These are phyloP conservation scores for Solanum neorickii DNA, from an alignment of 257 asterid species.

Conservation along the genomic window DNA sequence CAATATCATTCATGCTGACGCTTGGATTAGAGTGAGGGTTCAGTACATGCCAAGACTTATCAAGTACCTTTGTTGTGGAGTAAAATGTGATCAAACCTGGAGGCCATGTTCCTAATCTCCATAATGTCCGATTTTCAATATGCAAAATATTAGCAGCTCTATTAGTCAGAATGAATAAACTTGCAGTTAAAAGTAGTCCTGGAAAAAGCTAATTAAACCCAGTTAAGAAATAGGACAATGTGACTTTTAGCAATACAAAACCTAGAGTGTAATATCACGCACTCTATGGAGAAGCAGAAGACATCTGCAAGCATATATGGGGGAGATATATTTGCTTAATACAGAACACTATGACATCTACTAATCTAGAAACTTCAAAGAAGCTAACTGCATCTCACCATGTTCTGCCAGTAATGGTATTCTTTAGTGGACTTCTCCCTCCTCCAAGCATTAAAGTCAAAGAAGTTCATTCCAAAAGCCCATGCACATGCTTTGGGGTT, in stretches of 20 bases:
- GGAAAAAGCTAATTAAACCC: background rate
- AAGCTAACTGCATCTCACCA: constrained; percentile 16
- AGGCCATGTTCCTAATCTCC: constrained; percentile 32
- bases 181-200: background rate
- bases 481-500: constrained; percentile 32
- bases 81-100: constrained; percentile 27
- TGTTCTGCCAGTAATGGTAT: constrained; percentile 40
- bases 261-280: background rate
- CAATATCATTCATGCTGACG: constrained; percentile 25
- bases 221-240: background rate
- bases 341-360: background rate
- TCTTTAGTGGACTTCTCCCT: constrained; percentile 35
- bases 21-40: constrained; percentile 33
- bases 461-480: constrained; percentile 40
- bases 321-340: background rate
- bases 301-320: background rate
- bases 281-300: background rate
- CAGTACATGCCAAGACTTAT: constrained; percentile 30
- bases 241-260: background rate
- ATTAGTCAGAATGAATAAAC: background rate
- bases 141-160: constrained; percentile 9
- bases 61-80: constrained; percentile 26
- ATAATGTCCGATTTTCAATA: constrained; percentile 30
- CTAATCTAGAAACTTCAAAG: background rate
- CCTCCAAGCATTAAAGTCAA: constrained; percentile 39